Evolutionary conservation across 225 moss, liverwort and hornwort genomes (phyloP).

Genomic region (Asterella californica): DNA sequence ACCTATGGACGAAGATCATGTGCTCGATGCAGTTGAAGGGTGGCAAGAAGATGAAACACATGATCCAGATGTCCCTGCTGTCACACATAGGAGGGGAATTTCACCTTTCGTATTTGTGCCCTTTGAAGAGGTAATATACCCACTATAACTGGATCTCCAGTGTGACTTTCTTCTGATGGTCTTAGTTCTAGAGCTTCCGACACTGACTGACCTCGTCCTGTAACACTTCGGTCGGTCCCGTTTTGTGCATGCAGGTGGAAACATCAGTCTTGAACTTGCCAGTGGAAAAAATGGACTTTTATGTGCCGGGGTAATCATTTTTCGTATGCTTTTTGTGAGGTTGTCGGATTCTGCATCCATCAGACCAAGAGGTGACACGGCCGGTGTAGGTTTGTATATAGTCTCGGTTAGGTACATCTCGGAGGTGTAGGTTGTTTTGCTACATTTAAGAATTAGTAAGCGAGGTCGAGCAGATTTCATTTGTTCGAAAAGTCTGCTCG

Average conservation of each 20-base stretch:
- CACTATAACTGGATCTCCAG: not conserved
- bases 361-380: not conserved
- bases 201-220: not conserved
- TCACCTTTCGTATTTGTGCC: slow-evolving; percentile 87
- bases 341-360: slow-evolving; percentile 1
- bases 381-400: not conserved
- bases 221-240: not conserved
- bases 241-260: slow-evolving; percentile 60
- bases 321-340: not conserved
- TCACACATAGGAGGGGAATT: slow-evolving; percentile 81
- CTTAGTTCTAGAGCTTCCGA: not conserved
- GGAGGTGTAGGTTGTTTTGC: slow-evolving; percentile 8
- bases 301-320: slow-evolving; percentile 61
- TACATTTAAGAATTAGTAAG: not conserved
- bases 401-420: slow-evolving; percentile 1
- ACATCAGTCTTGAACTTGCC: slow-evolving; percentile 85
- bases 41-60: slow-evolving; percentile 93
- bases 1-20: slow-evolving; percentile 51
- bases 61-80: slow-evolving; percentile 87
- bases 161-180: not conserved
- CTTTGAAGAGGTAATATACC: slow-evolving; percentile 72
- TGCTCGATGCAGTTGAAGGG: slow-evolving; percentile 56
- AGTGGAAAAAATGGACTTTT: slow-evolving; percentile 95
- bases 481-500: not conserved
- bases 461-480: not conserved